Evolutionary conservation across 306 rosid species (phyloP).

Genomic region (Prosopis cineraria): DNA sequence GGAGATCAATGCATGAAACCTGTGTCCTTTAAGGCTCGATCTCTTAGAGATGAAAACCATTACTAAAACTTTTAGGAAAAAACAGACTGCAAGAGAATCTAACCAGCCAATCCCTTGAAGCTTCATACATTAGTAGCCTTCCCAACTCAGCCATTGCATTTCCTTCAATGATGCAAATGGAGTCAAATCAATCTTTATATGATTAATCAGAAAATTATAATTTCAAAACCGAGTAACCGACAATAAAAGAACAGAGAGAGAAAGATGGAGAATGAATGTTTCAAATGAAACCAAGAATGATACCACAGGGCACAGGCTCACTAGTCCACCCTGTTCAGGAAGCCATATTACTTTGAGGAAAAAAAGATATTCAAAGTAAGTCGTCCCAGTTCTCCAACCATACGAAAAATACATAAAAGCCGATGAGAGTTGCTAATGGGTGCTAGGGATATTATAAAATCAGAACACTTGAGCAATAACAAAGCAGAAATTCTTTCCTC

Average conservation of each 20-base stretch:
- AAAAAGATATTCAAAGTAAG: neutral
- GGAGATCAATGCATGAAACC: neutral
- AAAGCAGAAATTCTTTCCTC: conserved; percentile 10
- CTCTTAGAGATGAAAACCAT: neutral
- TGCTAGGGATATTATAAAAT: neutral
- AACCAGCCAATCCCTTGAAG: conserved; percentile 97
- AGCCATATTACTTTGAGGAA: neutral
- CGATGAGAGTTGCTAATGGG: neutral
- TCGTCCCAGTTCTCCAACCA: conserved; percentile 6
- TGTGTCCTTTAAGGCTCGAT: neutral
- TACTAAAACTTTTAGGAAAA: neutral
- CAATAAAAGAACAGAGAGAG: neutral
- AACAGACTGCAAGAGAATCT: conserved; percentile 29
- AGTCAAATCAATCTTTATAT: conserved; percentile 20
- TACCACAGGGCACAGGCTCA: neutral
- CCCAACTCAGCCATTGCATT: conserved; percentile 98
- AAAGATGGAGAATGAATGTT: conserved; percentile 4
- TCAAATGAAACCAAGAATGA: conserved; percentile 6
- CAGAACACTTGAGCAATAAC: neutral
- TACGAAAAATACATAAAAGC: conserved; percentile 4
- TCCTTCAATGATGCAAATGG: conserved; percentile 48
- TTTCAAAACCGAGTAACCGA: neutral
- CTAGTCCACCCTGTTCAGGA: neutral
- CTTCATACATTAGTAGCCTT: conserved; percentile 88
- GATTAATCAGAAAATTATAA: conserved; percentile 12